A percentile compares a stretch with the other conserved stretches of the same genome.
Conservation (phyloP, 441 rosid species). For the Manihot esculenta region DNA sequence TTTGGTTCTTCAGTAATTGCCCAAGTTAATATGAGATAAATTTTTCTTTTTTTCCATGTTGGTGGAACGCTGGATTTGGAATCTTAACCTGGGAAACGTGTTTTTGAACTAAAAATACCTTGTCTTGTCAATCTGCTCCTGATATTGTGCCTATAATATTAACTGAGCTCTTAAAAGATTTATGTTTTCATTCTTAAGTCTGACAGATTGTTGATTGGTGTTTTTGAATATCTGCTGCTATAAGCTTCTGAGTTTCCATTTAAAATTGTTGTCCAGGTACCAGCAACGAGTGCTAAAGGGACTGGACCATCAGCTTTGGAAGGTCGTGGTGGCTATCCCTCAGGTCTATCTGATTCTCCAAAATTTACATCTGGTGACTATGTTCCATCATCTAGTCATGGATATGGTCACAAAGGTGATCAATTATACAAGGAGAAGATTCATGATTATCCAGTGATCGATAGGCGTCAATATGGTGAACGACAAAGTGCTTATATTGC, state of each 20-base stretch:
- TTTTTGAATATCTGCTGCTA: neutral
- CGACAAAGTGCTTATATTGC: slow-evolving; percentile 62
- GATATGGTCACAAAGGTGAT: slow-evolving; percentile 73
- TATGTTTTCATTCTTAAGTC: neutral
- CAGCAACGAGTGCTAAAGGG: slow-evolving; percentile 53
- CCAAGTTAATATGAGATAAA: neutral
- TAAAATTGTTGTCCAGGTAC: slow-evolving; percentile 31
- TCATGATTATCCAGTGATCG: slow-evolving; percentile 65
- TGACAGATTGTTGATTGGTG: neutral
- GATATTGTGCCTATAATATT: neutral
- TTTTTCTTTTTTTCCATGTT: too few species aligned
- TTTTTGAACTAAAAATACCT: neutral
- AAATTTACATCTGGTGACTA: slow-evolving; percentile 73
- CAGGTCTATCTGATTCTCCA: slow-evolving; percentile 74
- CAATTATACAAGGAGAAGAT: slow-evolving; percentile 74
- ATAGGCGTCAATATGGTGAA: slow-evolving; percentile 80
- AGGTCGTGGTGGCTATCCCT: slow-evolving; percentile 62
- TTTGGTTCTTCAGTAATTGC: neutral
- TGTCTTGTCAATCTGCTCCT: neutral
- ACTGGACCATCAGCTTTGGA: slow-evolving; percentile 63
- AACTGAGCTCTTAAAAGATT: neutral
- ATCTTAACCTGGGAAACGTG: neutral
- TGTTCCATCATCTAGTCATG: slow-evolving; percentile 64
- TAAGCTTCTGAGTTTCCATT: neutral
- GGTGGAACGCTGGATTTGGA: too few species aligned